Conservation (phyloP, 78 protist genomes). For the Polysphondylium violaceum region DNA sequence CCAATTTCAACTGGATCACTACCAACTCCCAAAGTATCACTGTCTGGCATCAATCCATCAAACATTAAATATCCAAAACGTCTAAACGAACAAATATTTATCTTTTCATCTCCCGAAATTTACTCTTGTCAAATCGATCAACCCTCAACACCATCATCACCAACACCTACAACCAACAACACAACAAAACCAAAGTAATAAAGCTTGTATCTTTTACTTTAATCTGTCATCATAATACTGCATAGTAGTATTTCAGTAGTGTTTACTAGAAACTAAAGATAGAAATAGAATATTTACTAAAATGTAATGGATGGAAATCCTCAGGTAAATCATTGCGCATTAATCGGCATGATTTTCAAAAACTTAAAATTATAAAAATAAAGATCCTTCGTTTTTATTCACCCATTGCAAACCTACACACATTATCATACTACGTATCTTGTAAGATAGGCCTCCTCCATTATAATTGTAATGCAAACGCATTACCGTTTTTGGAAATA, state of each 20-base stretch:
- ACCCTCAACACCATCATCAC: neutral
- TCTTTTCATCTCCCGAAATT: conserved; percentile 31
- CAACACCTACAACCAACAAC: neutral
- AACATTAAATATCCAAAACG: conserved; percentile 12
- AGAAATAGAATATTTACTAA: neutral
- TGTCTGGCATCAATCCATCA: conserved; percentile 8
- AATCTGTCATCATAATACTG: no score
- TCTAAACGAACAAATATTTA: conserved; percentile 20
- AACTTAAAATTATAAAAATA: no score
- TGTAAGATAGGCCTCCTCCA: no score
- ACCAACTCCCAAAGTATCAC: conserved; percentile 23
- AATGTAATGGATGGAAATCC: no score
- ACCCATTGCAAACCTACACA: no score
- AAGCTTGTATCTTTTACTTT: neutral
- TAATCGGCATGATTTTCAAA: no score
- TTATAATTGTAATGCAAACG: no score
- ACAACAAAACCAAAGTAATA: neutral
- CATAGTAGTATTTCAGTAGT: no score
- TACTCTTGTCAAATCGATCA: conserved; percentile 35
- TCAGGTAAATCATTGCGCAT: no score
- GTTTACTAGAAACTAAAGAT: neutral
- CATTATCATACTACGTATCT: no score
- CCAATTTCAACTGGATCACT: conserved; percentile 52
- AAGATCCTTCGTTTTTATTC: no score
- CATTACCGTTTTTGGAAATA: no score